Conservation (phyloP, 768 basidiomycete species). For the Lyophyllum decastes region DNA sequence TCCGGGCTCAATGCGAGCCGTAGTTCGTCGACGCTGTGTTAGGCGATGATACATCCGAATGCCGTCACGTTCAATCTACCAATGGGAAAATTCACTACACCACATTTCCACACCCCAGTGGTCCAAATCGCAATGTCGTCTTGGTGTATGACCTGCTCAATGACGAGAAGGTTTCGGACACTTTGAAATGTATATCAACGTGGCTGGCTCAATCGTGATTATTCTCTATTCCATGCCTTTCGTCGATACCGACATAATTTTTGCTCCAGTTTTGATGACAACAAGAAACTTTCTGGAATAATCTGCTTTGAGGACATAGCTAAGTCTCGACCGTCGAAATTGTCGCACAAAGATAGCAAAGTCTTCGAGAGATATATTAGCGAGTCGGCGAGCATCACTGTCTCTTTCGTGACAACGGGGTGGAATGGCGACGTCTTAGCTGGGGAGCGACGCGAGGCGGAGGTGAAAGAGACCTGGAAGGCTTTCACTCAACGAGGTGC, state of each 20-base stretch:
- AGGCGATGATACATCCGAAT: background rate
- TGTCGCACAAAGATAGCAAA: constrained; percentile 3
- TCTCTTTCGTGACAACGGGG: constrained; percentile 10
- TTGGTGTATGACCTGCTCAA: constrained; percentile 5
- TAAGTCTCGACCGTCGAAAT: background rate
- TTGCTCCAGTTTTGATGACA: background rate
- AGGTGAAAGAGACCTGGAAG: constrained; percentile 12
- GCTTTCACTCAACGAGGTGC: constrained; percentile 13
- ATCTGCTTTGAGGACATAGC: constrained; percentile 12
- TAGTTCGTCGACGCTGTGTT: constrained; percentile 11
- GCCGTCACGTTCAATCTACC: background rate
- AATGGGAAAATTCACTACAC: constrained; percentile 4
- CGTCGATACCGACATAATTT: background rate
- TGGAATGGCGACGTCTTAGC: constrained; percentile 5
- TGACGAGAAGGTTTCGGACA: constrained; percentile 12
- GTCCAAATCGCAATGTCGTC: constrained; percentile 7
- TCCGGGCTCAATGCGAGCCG: background rate
- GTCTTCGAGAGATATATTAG: constrained; percentile 8
- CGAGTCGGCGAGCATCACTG: background rate
- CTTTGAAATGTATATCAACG: background rate
- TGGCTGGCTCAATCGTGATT: constrained; percentile 16
- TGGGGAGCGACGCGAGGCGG: constrained; percentile 8
- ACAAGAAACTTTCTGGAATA: constrained; percentile 13
- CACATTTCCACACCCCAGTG: background rate
- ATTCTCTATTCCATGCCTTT: background rate